Evolutionary conservation across 176 grass and related monocot species (phyloP).

Genomic region (Oryza meyeriana): DNA sequence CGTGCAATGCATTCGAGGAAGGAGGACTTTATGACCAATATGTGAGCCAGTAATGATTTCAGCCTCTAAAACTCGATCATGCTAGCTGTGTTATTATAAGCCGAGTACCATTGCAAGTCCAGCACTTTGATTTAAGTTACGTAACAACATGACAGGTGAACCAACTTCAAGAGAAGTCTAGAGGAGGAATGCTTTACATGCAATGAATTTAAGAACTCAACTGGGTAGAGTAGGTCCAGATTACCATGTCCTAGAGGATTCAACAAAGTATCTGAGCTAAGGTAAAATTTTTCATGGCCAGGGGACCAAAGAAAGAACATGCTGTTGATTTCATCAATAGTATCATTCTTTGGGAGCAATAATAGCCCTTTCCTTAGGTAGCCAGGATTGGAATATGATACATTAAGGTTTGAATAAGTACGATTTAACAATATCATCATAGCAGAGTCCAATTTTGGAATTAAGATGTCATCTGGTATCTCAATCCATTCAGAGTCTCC

Average conservation of each 20-base stretch:
- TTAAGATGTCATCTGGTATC: background rate
- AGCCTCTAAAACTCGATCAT: background rate
- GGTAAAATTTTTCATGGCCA: background rate
- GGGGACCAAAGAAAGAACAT: background rate
- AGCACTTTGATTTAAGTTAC: background rate
- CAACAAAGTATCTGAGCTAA: constrained; percentile 7
- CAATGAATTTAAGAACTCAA: constrained; percentile 7
- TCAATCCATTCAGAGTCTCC: background rate
- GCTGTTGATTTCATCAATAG: background rate
- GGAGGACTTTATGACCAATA: background rate
- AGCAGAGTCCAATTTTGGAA: background rate
- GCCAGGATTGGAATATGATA: no score
- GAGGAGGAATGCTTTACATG: background rate
- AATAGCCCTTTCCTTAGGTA: background rate
- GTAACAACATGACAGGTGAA: constrained; percentile 16
- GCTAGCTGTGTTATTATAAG: constrained; percentile 10
- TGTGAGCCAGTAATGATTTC: constrained; percentile 15
- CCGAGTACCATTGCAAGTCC: constrained; percentile 16
- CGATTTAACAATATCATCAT: constrained; percentile 12
- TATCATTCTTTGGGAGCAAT: constrained; percentile 3
- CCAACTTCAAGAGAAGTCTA: background rate
- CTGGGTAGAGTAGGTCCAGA: constrained; percentile 3
- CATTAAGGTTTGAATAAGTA: background rate
- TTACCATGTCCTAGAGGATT: background rate
- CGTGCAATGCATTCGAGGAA: background rate